Base-by-base conservation (phyloP, 192 early-diverging fungal species). In the Rhizoclosmatium sp. region DNA sequence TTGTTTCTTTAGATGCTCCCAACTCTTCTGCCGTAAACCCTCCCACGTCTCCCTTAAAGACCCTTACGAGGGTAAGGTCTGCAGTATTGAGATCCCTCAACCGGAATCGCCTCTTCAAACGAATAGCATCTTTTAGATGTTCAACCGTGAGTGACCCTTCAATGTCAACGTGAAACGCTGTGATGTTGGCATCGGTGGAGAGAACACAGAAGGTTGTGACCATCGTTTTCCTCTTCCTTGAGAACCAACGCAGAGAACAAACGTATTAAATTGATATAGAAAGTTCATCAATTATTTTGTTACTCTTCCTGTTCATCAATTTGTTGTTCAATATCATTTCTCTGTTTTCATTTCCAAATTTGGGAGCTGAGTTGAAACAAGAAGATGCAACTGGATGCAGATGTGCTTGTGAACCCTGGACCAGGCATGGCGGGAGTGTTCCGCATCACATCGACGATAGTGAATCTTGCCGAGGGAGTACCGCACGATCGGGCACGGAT, bases 401-500 rank as follows among this genome's bases (percentile, higher is more conserved):
- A 71, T 58, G 46, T 41, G 21, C 69, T 71, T 4, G 69, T 71
- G 40, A 66, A 69, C 58, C 79, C 79, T 3, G 71, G 60, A 14
- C 72, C 72, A 2, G 79, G 79, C 2, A 65, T 80, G 48, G 71
- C 79, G 49, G 31, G 72, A 19, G 73, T 80, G 44, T 75, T 80
- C 54, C 19, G 61, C 21, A 12, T 74, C 31, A 56, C 72, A 40
- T 60, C 59, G 16, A 75, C 79, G 10, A 75, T 80, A 48, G 67
- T 67, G 23, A 44, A 49, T n/a, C 65, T 66, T 21, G 62, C 58
- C 4, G 79, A 74, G 42, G 54, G 44, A 3, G 45, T 69, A 39
- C 21, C 14, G 65, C 51, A 67, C 31, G 79, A 80, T 39, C 23
- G 72, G 31, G 5, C 14, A 10, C 61, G 79, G 39, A 49, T 65